Evolutionary conservation across 306 rosid genomes (phyloP).

Genomic region (Casuarina glauca): DNA sequence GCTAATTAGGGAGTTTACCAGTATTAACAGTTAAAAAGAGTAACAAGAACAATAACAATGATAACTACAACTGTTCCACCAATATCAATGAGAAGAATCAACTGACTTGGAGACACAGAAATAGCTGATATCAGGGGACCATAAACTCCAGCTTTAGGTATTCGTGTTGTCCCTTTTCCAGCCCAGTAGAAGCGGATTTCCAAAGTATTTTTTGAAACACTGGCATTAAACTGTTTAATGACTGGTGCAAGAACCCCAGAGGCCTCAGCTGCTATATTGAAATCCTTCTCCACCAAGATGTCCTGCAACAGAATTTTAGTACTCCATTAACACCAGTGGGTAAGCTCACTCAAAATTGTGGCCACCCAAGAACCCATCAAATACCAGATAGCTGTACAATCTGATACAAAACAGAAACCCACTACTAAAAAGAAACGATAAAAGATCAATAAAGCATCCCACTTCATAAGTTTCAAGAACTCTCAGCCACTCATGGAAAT

Average conservation of each 20-base stretch:
- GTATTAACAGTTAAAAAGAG: background rate
- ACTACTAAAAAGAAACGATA: background rate
- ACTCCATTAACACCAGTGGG: background rate
- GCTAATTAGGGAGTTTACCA: background rate
- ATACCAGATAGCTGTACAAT: too few species aligned
- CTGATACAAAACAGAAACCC: too few species aligned
- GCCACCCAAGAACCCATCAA: background rate
- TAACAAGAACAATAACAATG: background rate
- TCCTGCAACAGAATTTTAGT: background rate
- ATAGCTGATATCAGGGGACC: slow-evolving; percentile 6
- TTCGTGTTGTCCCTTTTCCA: background rate
- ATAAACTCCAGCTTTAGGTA: background rate
- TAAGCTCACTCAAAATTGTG: background rate
- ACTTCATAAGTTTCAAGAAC: background rate
- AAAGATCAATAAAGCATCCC: background rate
- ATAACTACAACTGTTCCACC: too few species aligned
- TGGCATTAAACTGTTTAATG: background rate
- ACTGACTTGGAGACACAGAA: background rate
- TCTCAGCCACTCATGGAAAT: background rate
- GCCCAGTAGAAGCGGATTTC: slow-evolving; percentile 1
- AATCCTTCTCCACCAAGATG: slow-evolving; percentile 4
- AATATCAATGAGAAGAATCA: background rate
- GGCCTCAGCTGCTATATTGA: background rate
- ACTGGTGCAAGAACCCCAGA: background rate
- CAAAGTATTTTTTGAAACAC: background rate